These are phyloP conservation scores for Grammothele lineata DNA, from an alignment of 768 basidiomycete species.

Conservation along the genomic window DNA sequence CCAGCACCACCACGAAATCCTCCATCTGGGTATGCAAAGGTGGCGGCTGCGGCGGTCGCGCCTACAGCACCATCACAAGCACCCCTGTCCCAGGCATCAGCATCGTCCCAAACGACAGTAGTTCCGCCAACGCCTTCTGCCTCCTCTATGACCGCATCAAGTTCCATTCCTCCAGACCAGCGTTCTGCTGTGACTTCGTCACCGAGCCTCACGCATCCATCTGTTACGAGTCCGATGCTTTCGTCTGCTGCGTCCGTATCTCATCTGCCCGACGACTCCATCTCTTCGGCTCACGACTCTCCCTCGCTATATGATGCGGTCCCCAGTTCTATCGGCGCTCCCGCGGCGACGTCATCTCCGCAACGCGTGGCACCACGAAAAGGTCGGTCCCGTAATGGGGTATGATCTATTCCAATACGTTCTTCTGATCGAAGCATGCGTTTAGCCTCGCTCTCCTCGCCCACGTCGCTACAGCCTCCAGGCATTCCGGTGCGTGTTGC, in stretches of 20 bases:
- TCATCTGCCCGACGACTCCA: conserved; percentile 59
- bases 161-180: conserved; percentile 32
- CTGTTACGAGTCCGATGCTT: conserved; percentile 75
- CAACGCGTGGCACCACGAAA: conserved; percentile 43
- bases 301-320: conserved; percentile 70
- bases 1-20: conserved; percentile 58
- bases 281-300: conserved; percentile 69
- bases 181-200: conserved; percentile 49
- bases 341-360: conserved; percentile 58
- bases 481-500: conserved; percentile 13
- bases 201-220: conserved; percentile 83
- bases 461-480: conserved; percentile 13
- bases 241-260: conserved; percentile 63
- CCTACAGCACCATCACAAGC: conserved; percentile 36
- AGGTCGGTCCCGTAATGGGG: conserved; percentile 34
- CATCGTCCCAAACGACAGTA: conserved; percentile 31
- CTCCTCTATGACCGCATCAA: conserved; percentile 26
- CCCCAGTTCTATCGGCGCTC: conserved; percentile 33
- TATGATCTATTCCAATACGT: conserved; percentile 5
- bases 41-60: conserved; percentile 66
- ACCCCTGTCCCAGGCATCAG: conserved; percentile 23
- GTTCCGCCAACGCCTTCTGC: conserved; percentile 36
- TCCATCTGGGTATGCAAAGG: conserved; percentile 88
- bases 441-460: conserved; percentile 27
- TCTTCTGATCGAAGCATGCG: conserved; percentile 21